Base-by-base conservation (phyloP, 306 rosid genomes). In the Pterocarpus macrocarpus region DNA sequence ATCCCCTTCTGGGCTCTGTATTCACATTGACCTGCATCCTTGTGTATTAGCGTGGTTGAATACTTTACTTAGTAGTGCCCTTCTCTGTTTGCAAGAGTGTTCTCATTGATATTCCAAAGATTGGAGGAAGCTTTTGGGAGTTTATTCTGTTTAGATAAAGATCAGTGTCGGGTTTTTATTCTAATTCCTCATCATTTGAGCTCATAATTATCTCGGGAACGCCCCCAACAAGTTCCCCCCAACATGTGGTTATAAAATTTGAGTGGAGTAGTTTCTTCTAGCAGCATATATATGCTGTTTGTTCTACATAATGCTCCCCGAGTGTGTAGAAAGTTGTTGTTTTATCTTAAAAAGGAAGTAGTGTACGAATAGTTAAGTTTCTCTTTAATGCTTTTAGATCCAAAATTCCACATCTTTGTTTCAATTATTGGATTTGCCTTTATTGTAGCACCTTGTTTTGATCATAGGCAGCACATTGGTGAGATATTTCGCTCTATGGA, bases 401-500 rank as follows among this genome's bases (percentile, higher is more conserved):
- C 57, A 50, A 16, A 47, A 47, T 47, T 47, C 4, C 13, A 47
- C 15, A 50, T 50, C 16, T 50, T 50, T 50, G 17, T 50, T 3
- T 14, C 16, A 14, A 50, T 13, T 50, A 50, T 50, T 50, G 57
- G 57, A 50, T 36, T 73, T 50, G 53, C 50, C 73, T 17, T 7
- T 38, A 1, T 38, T 5, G 36, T 30, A 50, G 6, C 7, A 43
- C 47, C 47, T 43, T 43, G 11, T 43, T 43, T 43, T 7, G 47
- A 43, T 59, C 17, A 34, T 68, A n/a, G 55, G 43, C 64, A 35
- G 3, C 81, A 64, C 47, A 10, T 14, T 22, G 15, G 17, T n/a
- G 57, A 66, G 53, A 39, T 39, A 66, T 53, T 11, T 78, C 28
- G 16, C 82, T 78, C 45, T 14, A 15, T 39, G 58, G 14, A 63